Percentiles rank a stretch among this genome's conserved stretches.
These are phyloP conservation scores for Isabelozyma heimii DNA, from an alignment of 805 yeast genomes.

Conservation along the genomic window DNA sequence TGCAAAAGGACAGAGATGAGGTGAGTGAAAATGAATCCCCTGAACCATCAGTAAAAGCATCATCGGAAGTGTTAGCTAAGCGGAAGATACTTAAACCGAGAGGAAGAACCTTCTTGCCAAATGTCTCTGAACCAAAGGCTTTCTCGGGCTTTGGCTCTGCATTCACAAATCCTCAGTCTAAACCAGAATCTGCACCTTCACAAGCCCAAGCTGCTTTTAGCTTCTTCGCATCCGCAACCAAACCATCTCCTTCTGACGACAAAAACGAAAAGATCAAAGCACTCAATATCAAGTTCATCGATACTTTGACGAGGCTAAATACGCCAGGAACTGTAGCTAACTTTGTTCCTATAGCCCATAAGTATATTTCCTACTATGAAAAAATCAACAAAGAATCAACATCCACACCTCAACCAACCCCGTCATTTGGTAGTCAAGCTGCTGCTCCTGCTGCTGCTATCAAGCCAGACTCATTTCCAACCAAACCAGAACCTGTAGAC, in stretches of 20 bases:
- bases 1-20: constrained; percentile 51
- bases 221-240: not conserved
- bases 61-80: constrained; percentile 58
- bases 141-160: constrained; percentile 1
- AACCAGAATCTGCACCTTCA: not conserved
- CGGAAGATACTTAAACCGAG: constrained; percentile 69
- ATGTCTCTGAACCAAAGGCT: not conserved
- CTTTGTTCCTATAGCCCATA: constrained; percentile 52
- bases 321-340: constrained; percentile 50
- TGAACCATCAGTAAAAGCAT: constrained; percentile 46
- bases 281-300: constrained; percentile 57
- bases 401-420: not conserved
- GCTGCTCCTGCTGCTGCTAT: not conserved
- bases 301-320: constrained; percentile 43
- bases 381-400: constrained; percentile 8
- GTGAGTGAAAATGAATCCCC: constrained; percentile 36
- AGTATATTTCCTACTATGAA: constrained; percentile 54
- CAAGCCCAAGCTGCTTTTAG: not conserved
- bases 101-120: constrained; percentile 12
- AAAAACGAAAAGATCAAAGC: constrained; percentile 57
- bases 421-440: constrained; percentile 2
- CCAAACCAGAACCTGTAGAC: constrained; percentile 6
- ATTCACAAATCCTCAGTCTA: not conserved
- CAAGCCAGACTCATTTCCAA: not conserved
- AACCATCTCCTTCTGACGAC: constrained; percentile 12